These are phyloP conservation scores for Plasmodium yoelii DNA, from an alignment of 169 alveolate genomes.

Conservation along the genomic window DNA sequence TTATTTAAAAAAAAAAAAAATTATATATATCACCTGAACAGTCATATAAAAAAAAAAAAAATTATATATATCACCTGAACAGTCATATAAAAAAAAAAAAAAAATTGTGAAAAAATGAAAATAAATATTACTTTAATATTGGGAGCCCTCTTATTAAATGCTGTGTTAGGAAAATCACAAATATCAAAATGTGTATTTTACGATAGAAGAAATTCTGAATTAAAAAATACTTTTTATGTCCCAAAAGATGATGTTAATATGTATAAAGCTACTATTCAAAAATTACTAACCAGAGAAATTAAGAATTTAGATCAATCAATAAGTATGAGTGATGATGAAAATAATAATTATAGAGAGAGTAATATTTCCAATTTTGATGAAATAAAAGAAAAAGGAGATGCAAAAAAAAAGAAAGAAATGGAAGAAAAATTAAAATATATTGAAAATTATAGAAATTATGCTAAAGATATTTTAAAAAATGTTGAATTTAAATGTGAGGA, in stretches of 20 bases:
- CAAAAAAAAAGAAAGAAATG: conserved; percentile 51
- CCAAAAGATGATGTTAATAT: conserved; percentile 44
- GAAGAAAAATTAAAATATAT: conserved; percentile 64
- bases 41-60: no score
- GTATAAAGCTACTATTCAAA: conserved; percentile 54
- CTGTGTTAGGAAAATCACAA: conserved; percentile 4
- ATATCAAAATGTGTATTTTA: conserved; percentile 55
- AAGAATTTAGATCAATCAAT: conserved; percentile 20
- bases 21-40: no score
- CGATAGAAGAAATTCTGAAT: conserved; percentile 35
- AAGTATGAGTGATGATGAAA: background rate
- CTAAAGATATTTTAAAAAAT: conserved; percentile 32
- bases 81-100: no score
- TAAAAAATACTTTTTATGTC: conserved; percentile 44
- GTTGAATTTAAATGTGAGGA: conserved; percentile 59
- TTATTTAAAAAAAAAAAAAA: no score
- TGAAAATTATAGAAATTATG: conserved; percentile 70
- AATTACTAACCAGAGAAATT: conserved; percentile 31
- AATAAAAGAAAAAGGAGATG: conserved; percentile 41
- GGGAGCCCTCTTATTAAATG: background rate
- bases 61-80: no score
- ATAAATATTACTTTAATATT: no score
- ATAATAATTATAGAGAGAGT: background rate
- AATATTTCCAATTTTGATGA: conserved; percentile 41
- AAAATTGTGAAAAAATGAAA: no score